A percentile compares a stretch with the other conserved stretches of the same genome.
Evolutionary conservation across 192 early-diverging fungal species (phyloP).

Genomic region (Paraglomus occultum): DNA sequence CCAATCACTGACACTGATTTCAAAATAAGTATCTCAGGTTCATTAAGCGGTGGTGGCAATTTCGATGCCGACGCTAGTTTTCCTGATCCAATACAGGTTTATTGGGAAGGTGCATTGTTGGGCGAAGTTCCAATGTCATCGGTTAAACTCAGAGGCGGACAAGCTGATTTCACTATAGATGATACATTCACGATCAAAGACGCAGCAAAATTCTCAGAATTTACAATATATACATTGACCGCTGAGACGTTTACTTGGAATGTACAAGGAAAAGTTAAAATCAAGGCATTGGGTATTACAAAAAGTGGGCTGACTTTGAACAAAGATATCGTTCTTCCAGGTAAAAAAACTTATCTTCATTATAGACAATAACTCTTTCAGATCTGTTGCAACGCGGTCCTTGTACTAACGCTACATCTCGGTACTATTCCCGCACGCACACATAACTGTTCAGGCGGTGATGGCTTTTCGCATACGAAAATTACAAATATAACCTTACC

Average conservation of each 20-base stretch:
- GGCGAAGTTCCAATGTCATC: conserved; percentile 41
- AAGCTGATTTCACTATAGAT: conserved; percentile 33
- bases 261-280: conserved; percentile 38
- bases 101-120: conserved; percentile 42
- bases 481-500: too few relatives aligned
- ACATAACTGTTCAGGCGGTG: too few relatives aligned
- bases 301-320: conserved; percentile 43
- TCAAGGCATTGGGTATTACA: conserved; percentile 44
- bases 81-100: conserved; percentile 48
- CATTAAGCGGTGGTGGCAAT: conserved; percentile 42
- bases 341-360: too few relatives aligned
- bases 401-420: too few relatives aligned
- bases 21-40: conserved; percentile 34
- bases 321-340: conserved; percentile 45
- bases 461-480: too few relatives aligned
- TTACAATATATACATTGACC: conserved; percentile 46
- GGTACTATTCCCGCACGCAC: too few relatives aligned
- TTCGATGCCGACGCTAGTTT: conserved; percentile 50
- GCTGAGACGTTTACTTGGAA: conserved; percentile 43
- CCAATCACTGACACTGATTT: conserved; percentile 34
- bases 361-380: conserved; percentile 33
- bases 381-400: conserved; percentile 4
- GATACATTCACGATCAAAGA: conserved; percentile 44
- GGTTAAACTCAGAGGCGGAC: conserved; percentile 46
- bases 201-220: conserved; percentile 37